phyloP scores from a whole-genome alignment of 176 grass and related monocot genomes.

The Pontederia crassipes region DNA sequence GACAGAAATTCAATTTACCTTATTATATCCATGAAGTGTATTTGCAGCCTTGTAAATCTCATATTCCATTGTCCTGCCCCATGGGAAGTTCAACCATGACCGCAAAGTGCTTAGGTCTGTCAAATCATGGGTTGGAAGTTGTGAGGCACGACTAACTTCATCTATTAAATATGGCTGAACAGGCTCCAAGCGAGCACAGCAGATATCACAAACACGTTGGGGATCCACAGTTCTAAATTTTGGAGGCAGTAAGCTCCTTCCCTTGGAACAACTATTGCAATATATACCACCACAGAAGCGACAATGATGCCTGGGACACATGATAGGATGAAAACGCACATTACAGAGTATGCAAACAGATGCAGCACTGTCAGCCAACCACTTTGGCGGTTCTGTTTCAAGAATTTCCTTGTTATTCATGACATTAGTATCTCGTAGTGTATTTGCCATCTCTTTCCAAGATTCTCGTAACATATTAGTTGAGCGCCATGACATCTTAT shows the following conservation, averaged over 20 bases:
- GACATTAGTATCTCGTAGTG: slow-evolving; percentile 35
- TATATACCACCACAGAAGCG: slow-evolving; percentile 82
- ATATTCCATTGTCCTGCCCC: slow-evolving; percentile 65
- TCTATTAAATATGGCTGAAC: slow-evolving; percentile 72
- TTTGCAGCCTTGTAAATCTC: slow-evolving; percentile 97
- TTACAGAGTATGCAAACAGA: slow-evolving; percentile 77
- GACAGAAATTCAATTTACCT: slow-evolving; percentile 30
- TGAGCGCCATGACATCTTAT: slow-evolving; percentile 45
- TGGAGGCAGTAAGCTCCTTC: slow-evolving; percentile 63
- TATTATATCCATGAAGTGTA: slow-evolving; percentile 53
- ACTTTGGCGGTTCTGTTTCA: slow-evolving; percentile 58
- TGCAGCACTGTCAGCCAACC: slow-evolving; percentile 69
- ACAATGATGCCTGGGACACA: slow-evolving; percentile 74
- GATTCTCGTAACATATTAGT: slow-evolving; percentile 46
- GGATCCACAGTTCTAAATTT: slow-evolving; percentile 64
- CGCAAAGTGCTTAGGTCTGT: slow-evolving; percentile 72
- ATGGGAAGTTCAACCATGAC: slow-evolving; percentile 84
- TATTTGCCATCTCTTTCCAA: slow-evolving; percentile 53
- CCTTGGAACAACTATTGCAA: slow-evolving; percentile 65
- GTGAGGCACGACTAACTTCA: slow-evolving; percentile 47
- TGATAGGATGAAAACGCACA: slow-evolving; percentile 57
- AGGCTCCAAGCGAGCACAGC: slow-evolving; percentile 54
- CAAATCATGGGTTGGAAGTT: slow-evolving; percentile 57
- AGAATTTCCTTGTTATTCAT: slow-evolving; percentile 38
- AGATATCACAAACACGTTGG: slow-evolving; percentile 85